Evolutionary conservation across 768 basidiomycete genomes (phyloP).

Genomic region (Phlegmacium glaucopus): DNA sequence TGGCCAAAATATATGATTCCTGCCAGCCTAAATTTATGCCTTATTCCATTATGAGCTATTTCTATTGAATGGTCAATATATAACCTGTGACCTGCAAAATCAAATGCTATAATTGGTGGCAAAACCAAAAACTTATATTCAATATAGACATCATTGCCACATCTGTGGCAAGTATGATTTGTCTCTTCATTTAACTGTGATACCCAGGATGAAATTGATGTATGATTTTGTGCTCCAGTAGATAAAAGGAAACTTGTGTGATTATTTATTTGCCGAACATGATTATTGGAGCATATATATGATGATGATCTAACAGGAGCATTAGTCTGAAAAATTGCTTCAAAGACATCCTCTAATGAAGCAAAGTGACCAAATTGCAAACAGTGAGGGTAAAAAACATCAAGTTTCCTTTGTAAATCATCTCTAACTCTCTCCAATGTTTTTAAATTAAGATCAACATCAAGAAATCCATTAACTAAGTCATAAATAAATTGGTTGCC

Average conservation of each 20-base stretch:
- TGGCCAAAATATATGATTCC: neutral
- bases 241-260: neutral
- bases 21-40: neutral
- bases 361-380: neutral
- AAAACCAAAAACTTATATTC: neutral
- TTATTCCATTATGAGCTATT: neutral
- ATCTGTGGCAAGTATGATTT: neutral
- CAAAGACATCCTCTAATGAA: neutral
- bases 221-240: neutral
- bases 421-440: neutral
- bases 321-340: neutral
- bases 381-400: neutral
- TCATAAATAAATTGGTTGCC: neutral
- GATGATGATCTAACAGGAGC: too few relatives aligned
- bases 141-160: neutral
- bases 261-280: too few relatives aligned
- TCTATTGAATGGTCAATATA: neutral
- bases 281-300: too few relatives aligned
- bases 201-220: neutral
- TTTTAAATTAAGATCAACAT: neutral
- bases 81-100: neutral
- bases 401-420: neutral
- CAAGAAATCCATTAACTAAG: neutral
- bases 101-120: neutral
- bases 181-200: neutral